Evolutionary conservation across 2,329 filamentous ascomycete genomes (phyloP).

Genomic region (Pezicula rhizophila): DNA sequence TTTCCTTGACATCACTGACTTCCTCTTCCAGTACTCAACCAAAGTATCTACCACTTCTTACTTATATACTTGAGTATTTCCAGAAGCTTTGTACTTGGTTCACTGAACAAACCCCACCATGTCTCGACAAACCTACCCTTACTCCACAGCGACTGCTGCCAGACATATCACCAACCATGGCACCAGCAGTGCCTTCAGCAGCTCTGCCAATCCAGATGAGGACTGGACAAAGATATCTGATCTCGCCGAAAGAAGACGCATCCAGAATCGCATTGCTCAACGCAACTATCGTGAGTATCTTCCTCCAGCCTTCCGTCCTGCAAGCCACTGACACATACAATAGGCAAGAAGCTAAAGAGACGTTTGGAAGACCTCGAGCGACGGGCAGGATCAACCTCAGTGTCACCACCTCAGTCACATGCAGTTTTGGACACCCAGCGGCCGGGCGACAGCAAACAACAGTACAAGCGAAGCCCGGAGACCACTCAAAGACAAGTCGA

Average conservation of each 20-base stretch:
- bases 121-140: constrained; percentile 26
- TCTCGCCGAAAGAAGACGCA: constrained; percentile 84
- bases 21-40: too few species aligned
- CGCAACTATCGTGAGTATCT: constrained; percentile 83
- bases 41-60: too few species aligned
- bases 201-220: constrained; percentile 90
- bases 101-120: constrained; percentile 15
- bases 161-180: constrained; percentile 67
- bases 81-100: too few species aligned
- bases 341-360: constrained; percentile 90
- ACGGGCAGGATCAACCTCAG: constrained; percentile 59
- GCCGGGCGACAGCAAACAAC: constrained; percentile 21
- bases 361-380: constrained; percentile 80
- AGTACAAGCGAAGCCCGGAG: constrained; percentile 23
- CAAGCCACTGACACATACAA: constrained; percentile 10
- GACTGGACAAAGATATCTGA: constrained; percentile 99
- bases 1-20: background rate
- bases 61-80: too few species aligned
- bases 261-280: constrained; percentile 97
- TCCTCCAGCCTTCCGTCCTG: background rate
- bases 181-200: constrained; percentile 91
- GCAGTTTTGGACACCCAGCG: constrained; percentile 34
- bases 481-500: constrained; percentile 31
- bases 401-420: constrained; percentile 48
- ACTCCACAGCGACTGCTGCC: constrained; percentile 22